Percentiles rank a stretch among this genome's conserved stretches.
Evolutionary conservation across 371 early-diverging fungal species (phyloP).

Genomic region (Saksenaea oblongispora): DNA sequence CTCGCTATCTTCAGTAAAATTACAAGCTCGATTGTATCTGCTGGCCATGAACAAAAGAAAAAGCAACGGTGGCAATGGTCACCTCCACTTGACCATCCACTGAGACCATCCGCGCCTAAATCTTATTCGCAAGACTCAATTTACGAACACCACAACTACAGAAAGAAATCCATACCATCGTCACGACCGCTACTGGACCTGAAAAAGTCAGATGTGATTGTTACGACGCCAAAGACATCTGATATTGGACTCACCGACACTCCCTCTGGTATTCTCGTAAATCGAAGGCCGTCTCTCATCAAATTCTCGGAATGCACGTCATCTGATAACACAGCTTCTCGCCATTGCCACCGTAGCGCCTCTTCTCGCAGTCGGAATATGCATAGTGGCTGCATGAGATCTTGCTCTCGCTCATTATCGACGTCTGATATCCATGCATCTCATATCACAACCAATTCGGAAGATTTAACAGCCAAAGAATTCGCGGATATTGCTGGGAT

Average conservation of each 20-base stretch:
- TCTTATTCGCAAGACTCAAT: constrained; percentile 8
- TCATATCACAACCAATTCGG: constrained; percentile 26
- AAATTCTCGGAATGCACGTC: constrained; percentile 2
- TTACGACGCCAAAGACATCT: neutral
- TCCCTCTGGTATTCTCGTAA: constrained; percentile 6
- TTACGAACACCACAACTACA: constrained; percentile 1
- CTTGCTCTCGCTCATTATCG: neutral
- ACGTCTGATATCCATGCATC: constrained; percentile 12
- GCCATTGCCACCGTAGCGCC: neutral
- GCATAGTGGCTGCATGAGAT: constrained; percentile 5
- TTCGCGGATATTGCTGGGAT: constrained; percentile 39
- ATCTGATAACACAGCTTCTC: neutral
- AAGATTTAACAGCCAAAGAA: constrained; percentile 35
- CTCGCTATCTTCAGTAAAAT: constrained; percentile 22
- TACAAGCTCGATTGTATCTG: constrained; percentile 12
- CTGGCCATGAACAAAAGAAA: neutral
- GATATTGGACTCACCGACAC: neutral
- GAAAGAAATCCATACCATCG: neutral
- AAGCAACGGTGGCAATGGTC: constrained; percentile 3
- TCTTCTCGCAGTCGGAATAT: neutral
- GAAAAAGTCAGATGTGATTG: neutral
- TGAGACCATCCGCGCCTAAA: neutral
- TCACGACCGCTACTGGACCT: neutral
- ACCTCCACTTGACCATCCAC: constrained; percentile 6
- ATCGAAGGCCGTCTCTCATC: constrained; percentile 3